phyloP scores from a whole-genome alignment of 2,329 filamentous ascomycete species.

The Cyanodermella asteris region DNA sequence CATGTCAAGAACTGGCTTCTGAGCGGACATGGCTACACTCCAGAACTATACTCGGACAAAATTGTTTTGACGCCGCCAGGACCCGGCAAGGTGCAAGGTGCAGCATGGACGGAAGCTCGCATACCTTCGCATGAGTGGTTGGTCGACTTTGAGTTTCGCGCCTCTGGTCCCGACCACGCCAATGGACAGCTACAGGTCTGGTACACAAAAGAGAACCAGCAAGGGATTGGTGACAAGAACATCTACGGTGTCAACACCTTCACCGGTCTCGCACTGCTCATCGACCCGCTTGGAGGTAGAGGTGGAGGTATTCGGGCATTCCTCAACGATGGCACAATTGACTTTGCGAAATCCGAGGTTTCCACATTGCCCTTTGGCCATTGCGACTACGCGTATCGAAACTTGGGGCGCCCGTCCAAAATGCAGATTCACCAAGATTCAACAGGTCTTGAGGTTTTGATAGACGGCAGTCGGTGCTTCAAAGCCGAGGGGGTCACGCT shows the following conservation, averaged over 20 bases:
- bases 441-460: slow-evolving; percentile 48
- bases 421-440: slow-evolving; percentile 50
- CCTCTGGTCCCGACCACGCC: slow-evolving; percentile 62
- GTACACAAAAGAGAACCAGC: slow-evolving; percentile 52
- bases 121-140: slow-evolving; percentile 39
- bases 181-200: slow-evolving; percentile 85
- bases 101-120: slow-evolving; percentile 51
- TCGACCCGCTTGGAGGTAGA: slow-evolving; percentile 63
- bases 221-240: slow-evolving; percentile 46
- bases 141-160: slow-evolving; percentile 69
- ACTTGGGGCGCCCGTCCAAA: slow-evolving; percentile 64
- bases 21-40: no score
- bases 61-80: slow-evolving; percentile 75
- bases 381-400: slow-evolving; percentile 78
- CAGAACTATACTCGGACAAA: slow-evolving; percentile 80
- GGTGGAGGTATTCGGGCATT: slow-evolving; percentile 76
- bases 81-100: slow-evolving; percentile 66
- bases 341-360: slow-evolving; percentile 58
- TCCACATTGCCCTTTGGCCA: slow-evolving; percentile 82
- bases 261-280: slow-evolving; percentile 69
- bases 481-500: slow-evolving; percentile 37
- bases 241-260: slow-evolving; percentile 71
- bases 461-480: slow-evolving; percentile 70
- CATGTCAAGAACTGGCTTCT: no score
- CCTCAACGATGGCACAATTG: slow-evolving; percentile 69